A percentile compares a stretch with the other conserved stretches of the same genome.
These are phyloP conservation scores for Cyberlindnera petersonii DNA, from an alignment of 805 yeast genomes.

Conservation along the genomic window DNA sequence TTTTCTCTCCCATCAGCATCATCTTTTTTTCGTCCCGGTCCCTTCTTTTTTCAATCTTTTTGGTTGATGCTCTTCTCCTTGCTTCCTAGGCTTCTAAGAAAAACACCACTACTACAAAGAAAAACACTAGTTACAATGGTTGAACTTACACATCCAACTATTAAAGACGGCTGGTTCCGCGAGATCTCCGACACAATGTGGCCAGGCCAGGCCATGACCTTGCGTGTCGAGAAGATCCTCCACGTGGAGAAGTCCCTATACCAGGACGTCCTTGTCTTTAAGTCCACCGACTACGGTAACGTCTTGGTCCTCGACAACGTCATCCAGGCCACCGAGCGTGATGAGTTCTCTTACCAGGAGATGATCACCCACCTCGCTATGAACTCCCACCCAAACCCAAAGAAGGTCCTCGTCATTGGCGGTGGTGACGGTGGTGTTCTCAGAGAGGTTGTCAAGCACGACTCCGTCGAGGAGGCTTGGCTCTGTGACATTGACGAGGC, in stretches of 20 bases:
- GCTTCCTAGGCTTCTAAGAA: not conserved
- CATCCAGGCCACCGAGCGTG: constrained; percentile 95
- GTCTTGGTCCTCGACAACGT: constrained; percentile 93
- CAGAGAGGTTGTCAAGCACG: constrained; percentile 91
- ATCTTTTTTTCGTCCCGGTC: not conserved
- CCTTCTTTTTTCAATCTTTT: not conserved
- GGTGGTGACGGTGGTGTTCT: constrained; percentile 99
- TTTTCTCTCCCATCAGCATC: not conserved
- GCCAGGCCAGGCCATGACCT: constrained; percentile 98
- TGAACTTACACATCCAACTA: constrained; percentile 40
- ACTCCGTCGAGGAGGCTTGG: constrained; percentile 79
- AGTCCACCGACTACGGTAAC: constrained; percentile 91
- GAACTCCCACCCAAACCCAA: constrained; percentile 92
- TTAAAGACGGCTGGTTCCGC: constrained; percentile 89
- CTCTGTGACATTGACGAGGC: constrained; percentile 95
- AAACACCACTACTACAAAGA: no score
- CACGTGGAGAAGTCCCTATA: constrained; percentile 83
- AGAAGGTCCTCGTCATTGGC: constrained; percentile 90
- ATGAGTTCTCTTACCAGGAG: constrained; percentile 96
- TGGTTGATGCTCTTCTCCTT: not conserved
- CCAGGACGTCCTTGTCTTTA: constrained; percentile 92
- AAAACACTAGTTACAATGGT: constrained; percentile 25
- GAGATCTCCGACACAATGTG: constrained; percentile 94
- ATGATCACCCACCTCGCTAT: constrained; percentile 94
- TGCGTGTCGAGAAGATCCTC: constrained; percentile 80